Percentiles rank a stretch among this genome's conserved stretches.
These are phyloP conservation scores for Sedum album DNA, from an alignment of 164 flowering plant genomes.

Conservation along the genomic window DNA sequence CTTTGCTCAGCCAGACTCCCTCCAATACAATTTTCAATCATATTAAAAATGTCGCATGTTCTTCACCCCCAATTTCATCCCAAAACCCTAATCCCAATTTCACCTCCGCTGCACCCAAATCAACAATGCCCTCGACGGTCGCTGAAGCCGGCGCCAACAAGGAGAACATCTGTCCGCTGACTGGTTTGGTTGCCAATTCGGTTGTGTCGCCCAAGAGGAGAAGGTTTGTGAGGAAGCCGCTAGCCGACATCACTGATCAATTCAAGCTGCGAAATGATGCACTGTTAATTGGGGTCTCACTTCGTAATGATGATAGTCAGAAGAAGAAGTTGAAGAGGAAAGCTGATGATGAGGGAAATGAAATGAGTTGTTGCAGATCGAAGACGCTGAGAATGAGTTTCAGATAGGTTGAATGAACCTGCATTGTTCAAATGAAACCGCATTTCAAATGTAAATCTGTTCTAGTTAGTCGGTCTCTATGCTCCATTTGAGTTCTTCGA, in stretches of 20 bases:
- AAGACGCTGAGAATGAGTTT: neutral
- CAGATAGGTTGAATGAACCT: slow-evolving; percentile 5
- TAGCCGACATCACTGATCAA: neutral
- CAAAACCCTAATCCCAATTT: slow-evolving; percentile 5
- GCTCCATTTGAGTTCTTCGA: too few relatives aligned
- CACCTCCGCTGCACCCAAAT: neutral
- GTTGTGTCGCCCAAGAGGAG: neutral
- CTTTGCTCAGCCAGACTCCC: too few relatives aligned
- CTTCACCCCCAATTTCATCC: too few relatives aligned
- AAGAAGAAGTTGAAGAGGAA: neutral
- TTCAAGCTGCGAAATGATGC: neutral
- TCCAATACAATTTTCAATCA: too few relatives aligned
- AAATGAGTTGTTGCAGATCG: neutral
- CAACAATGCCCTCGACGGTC: neutral
- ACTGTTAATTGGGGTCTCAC: too few relatives aligned
- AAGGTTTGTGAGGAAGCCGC: slow-evolving; percentile 6
- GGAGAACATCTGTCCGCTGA: neutral
- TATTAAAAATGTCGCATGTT: too few relatives aligned
- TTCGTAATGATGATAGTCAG: neutral
- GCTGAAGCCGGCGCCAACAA: neutral
- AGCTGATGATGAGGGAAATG: neutral
- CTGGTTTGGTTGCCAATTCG: neutral
- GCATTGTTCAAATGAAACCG: neutral
- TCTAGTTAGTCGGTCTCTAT: neutral
- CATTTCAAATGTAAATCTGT: neutral